A percentile compares a stretch with the other conserved stretches of the same genome.
Conservation (phyloP, 352 stramenopile genomes). For the Aphanomyces cochlioides region DNA sequence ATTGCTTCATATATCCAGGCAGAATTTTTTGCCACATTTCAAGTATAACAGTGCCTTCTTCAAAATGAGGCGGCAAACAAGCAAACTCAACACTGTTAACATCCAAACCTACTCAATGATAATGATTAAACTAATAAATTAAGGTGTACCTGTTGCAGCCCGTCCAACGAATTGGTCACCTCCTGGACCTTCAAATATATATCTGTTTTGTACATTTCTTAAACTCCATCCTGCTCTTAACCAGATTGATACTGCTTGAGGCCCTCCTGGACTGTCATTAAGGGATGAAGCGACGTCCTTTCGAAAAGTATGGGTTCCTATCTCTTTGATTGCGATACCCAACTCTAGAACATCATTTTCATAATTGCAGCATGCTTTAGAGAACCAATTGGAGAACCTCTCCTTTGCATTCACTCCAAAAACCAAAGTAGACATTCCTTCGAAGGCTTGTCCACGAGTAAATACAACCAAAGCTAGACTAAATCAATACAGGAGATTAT, state of each 20-base stretch:
- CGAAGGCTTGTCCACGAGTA: background rate
- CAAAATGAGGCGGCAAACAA: too few species aligned
- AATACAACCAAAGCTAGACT: background rate
- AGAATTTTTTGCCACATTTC: too few species aligned
- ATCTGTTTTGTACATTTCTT: too few species aligned
- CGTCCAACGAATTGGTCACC: too few species aligned
- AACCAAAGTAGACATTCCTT: background rate
- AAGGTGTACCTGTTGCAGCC: too few species aligned
- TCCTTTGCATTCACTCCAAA: conserved; percentile 2
- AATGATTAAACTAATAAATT: too few species aligned
- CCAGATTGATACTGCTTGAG: background rate
- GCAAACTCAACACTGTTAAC: too few species aligned
- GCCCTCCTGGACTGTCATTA: background rate
- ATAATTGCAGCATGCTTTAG: background rate
- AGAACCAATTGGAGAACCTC: background rate
- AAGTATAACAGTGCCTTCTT: too few species aligned
- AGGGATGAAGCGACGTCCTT: background rate
- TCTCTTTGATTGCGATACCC: conserved; percentile 4
- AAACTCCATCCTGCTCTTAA: too few species aligned
- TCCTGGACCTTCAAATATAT: too few species aligned
- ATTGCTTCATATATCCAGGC: too few species aligned
- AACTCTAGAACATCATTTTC: background rate
- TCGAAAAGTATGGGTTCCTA: background rate
- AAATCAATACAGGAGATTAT: background rate
- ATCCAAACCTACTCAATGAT: too few species aligned